Evolutionary conservation across 164 flowering plant species (phyloP).

Genomic region (Warburgia ugandensis): DNA sequence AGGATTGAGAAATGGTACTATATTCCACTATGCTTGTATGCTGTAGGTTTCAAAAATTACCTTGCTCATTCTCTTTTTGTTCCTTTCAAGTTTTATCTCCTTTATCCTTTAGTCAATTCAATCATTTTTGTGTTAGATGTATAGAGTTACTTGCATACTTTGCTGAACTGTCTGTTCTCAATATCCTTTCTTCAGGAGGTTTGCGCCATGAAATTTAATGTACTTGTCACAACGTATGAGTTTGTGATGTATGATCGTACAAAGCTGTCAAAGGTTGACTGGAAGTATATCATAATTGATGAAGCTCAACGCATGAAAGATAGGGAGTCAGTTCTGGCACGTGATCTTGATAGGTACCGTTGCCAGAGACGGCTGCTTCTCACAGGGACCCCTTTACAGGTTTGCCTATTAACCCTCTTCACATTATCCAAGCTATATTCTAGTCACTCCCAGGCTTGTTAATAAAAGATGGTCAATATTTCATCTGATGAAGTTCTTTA

Average conservation of each 20-base stretch:
- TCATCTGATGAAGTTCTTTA: too few relatives aligned
- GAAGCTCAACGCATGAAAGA: conserved; percentile 99
- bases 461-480: too few relatives aligned
- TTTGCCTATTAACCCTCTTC: conserved; percentile 13
- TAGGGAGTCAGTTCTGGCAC: conserved; percentile 94
- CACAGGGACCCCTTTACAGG: conserved; percentile 98
- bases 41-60: too few relatives aligned
- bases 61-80: too few relatives aligned
- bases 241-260: conserved; percentile 96
- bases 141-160: too few relatives aligned
- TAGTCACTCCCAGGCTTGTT: too few relatives aligned
- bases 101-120: too few relatives aligned
- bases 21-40: too few relatives aligned
- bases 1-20: too few relatives aligned
- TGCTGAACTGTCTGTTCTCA: conserved; percentile 9
- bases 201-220: conserved; percentile 87
- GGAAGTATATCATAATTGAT: conserved; percentile 98
- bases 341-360: conserved; percentile 97
- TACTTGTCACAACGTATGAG: conserved; percentile 97
- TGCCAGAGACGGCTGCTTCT: conserved; percentile 93
- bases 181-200: conserved; percentile 63
- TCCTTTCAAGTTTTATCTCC: too few relatives aligned
- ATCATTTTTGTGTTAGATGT: too few relatives aligned
- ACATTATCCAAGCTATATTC: not conserved
- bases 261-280: conserved; percentile 89